Evolutionary conservation across 129 eudicot species (phyloP).

Genomic region (Silybum marianum): DNA sequence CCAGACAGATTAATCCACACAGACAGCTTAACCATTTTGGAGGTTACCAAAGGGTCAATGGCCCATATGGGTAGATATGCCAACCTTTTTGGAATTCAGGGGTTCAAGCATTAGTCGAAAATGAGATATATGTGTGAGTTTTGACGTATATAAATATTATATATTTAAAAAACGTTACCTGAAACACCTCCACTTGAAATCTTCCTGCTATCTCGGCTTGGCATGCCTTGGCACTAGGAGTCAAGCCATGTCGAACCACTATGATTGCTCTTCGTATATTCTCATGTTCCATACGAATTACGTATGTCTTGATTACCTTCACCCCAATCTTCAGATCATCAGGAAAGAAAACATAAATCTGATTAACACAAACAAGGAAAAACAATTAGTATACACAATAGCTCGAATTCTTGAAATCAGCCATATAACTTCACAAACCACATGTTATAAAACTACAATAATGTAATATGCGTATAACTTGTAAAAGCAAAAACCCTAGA

Average conservation of each 20-base stretch:
- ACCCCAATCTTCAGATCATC: slow-evolving; percentile 43
- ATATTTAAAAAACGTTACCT: slow-evolving; percentile 12
- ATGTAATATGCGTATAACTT: neutral
- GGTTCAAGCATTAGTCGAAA: no score
- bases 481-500: neutral
- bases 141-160: neutral
- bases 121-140: no score
- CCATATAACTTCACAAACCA: slow-evolving; percentile 5
- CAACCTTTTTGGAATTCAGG: no score
- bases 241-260: slow-evolving; percentile 32
- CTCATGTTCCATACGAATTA: slow-evolving; percentile 34
- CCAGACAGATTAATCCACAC: no score
- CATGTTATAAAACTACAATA: neutral
- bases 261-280: slow-evolving; percentile 36
- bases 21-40: no score
- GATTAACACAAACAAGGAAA: slow-evolving; percentile 5
- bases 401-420: slow-evolving; percentile 6
- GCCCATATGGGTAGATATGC: no score
- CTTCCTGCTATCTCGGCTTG: slow-evolving; percentile 35
- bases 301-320: slow-evolving; percentile 26
- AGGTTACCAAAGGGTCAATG: no score
- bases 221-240: slow-evolving; percentile 34
- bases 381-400: slow-evolving; percentile 5
- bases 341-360: slow-evolving; percentile 45
- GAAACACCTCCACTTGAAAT: slow-evolving; percentile 35